Evolutionary conservation across 441 rosid species (phyloP).

Genomic region (Syzygium malaccense): DNA sequence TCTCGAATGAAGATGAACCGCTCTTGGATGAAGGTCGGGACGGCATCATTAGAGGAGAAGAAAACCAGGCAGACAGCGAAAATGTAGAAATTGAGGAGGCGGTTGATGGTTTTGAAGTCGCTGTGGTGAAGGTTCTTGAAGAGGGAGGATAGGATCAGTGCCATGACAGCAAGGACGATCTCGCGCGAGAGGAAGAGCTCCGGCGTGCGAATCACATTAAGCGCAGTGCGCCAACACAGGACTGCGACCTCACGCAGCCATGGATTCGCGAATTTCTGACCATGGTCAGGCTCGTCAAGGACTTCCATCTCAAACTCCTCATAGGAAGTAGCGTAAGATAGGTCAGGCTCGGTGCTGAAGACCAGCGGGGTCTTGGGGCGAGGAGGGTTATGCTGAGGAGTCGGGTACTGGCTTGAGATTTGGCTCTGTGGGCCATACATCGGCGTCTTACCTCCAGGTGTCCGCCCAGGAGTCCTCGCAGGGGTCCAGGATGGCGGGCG

Average conservation of each 20-base stretch:
- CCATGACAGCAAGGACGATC: constrained; percentile 53
- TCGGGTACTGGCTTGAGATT: constrained; percentile 20
- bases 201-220: constrained; percentile 53
- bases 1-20: constrained; percentile 67
- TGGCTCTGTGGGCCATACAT: constrained; percentile 20
- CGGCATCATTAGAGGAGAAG: constrained; percentile 67
- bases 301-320: constrained; percentile 31
- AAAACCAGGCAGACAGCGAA: constrained; percentile 49
- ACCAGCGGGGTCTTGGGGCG: constrained; percentile 21
- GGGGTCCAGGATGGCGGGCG: constrained; percentile 61
- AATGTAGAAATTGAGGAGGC: constrained; percentile 57
- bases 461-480: constrained; percentile 35
- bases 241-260: constrained; percentile 54
- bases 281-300: constrained; percentile 32
- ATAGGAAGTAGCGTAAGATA: constrained; percentile 17
- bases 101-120: constrained; percentile 28
- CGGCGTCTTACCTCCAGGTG: constrained; percentile 32
- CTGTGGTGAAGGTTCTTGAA: constrained; percentile 24
- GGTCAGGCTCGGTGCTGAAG: constrained; percentile 15
- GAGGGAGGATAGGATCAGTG: constrained; percentile 52
- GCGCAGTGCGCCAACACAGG: constrained; percentile 43
- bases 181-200: constrained; percentile 58
- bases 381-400: constrained; percentile 18
- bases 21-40: constrained; percentile 68
- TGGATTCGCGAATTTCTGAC: constrained; percentile 55